Conservation (phyloP, 208 protist genomes). For the Leishmania mexicana region DNA sequence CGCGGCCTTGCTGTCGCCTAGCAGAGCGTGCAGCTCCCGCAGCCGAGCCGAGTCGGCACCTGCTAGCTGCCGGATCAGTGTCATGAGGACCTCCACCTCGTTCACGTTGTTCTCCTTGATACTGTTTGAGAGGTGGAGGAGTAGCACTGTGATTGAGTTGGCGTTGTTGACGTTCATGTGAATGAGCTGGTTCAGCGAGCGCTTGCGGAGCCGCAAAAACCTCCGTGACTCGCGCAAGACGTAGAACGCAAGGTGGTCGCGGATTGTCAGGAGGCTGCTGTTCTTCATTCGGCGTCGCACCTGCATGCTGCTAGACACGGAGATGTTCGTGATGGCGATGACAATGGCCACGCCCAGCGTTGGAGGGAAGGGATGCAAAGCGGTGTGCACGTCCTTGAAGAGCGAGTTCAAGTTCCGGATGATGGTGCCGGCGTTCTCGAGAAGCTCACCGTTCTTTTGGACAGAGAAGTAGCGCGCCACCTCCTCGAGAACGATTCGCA, state of each 20-base stretch:
- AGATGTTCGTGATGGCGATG: slow-evolving; percentile 78
- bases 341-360: slow-evolving; percentile 76
- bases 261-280: slow-evolving; percentile 76
- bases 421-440: slow-evolving; percentile 59
- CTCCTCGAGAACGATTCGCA: slow-evolving; percentile 78
- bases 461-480: slow-evolving; percentile 66
- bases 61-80: slow-evolving; percentile 54
- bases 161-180: slow-evolving; percentile 69
- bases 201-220: slow-evolving; percentile 44
- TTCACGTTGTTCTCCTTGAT: slow-evolving; percentile 65
- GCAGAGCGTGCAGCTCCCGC: slow-evolving; percentile 40
- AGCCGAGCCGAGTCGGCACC: slow-evolving; percentile 46
- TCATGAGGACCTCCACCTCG: slow-evolving; percentile 68
- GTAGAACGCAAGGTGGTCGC: slow-evolving; percentile 70
- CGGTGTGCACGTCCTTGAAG: slow-evolving; percentile 59
- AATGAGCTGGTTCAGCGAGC: slow-evolving; percentile 67
- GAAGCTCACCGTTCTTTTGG: slow-evolving; percentile 35
- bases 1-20: slow-evolving; percentile 38
- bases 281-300: slow-evolving; percentile 89
- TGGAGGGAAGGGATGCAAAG: slow-evolving; percentile 60
- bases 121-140: slow-evolving; percentile 49
- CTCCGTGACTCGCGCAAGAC: slow-evolving; percentile 51
- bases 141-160: slow-evolving; percentile 58
- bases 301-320: slow-evolving; percentile 87
- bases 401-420: slow-evolving; percentile 81